Base-by-base conservation (phyloP, 805 yeast genomes). In the Saturnispora bothae region DNA sequence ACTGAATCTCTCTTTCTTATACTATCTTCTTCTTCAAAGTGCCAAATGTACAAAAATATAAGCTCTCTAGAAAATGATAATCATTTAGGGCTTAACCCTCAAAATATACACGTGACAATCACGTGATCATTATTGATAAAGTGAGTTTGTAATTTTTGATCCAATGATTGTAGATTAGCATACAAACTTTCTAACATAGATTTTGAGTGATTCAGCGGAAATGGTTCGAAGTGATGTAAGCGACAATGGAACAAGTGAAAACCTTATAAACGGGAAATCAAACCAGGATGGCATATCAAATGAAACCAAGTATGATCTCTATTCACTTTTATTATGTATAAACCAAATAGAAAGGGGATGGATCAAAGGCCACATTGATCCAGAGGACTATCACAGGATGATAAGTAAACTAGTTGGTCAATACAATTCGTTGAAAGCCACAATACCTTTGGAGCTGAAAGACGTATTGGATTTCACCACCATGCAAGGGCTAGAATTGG, bases 311-410 rank as follows among this genome's bases (percentile, higher is more conserved):
- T 31, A 21, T 14, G 40, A 37, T 18, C 6, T 37, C 14, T 37
- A 31, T 31, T 26, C 40, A 9, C 17, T 37, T 3, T 18, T 37
- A 7, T 20, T 37, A 5, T 25, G 34, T 6, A 31, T 37, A 17
- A 31, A 37, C 19, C 40, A 37, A n/a, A 16, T 37, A 17, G 40
- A 37, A 21, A 17, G 40, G n/a, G 40, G 35, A 12, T 37, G 40
- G 40, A 27, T 25, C 13, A 37, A 37, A 18, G 40, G 40, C 14
- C 20, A 37, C 14, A 31, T 37, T 14, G 31, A 27, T 15, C 19
- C 35, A 5, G 26, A 27, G n/a, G 25, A 12, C 7, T 37, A 37
- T 20, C 22, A 31, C 16, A 13, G 4, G 3, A 14, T 35, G 8
- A 23, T 37, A 14, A 30, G 26, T 17, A 21, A 19, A 2, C 25